Evolutionary conservation across 169 alveolate genomes (phyloP).

Genomic region (Cryptosporidium parvum): DNA sequence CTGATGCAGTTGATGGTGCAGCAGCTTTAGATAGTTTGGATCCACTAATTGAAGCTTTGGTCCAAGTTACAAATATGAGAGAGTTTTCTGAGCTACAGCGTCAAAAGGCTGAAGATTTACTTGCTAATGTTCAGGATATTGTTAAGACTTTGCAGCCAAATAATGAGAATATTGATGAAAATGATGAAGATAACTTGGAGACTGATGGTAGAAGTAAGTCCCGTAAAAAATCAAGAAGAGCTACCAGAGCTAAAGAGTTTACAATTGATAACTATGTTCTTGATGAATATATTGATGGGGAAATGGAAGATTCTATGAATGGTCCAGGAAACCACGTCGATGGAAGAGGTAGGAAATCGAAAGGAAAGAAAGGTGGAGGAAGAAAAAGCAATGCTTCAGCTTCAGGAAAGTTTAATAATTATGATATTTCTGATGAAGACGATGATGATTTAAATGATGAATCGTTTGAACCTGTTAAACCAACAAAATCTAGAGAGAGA

Average conservation of each 20-base stretch:
- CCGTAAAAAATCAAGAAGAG: conserved; percentile 57
- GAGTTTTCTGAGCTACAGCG: conserved; percentile 70
- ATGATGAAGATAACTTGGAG: conserved; percentile 4
- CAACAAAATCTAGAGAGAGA: conserved; percentile 10
- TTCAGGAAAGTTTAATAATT: background rate
- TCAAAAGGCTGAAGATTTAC: conserved; percentile 65
- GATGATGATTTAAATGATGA: conserved; percentile 72
- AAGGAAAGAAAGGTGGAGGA: conserved; percentile 41
- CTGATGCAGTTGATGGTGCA: conserved; percentile 72
- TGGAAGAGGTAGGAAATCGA: conserved; percentile 33
- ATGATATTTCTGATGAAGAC: conserved; percentile 23
- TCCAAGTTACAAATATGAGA: conserved; percentile 72
- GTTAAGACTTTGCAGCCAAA: conserved; percentile 71
- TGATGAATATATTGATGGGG: conserved; percentile 46
- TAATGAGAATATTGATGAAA: conserved; percentile 46
- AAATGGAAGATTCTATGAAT: background rate
- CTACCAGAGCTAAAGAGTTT: conserved; percentile 66
- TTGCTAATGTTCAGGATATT: conserved; percentile 71
- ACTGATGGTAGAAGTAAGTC: conserved; percentile 43
- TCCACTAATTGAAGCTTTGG: conserved; percentile 71
- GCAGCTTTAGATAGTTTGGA: conserved; percentile 74
- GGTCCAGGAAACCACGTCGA: background rate
- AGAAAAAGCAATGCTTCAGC: background rate
- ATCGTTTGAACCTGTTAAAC: conserved; percentile 41
- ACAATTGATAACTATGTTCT: conserved; percentile 40